Evolutionary conservation across 2,329 filamentous ascomycete species (phyloP).

Genomic region (Aspergillus puulaauensis): DNA sequence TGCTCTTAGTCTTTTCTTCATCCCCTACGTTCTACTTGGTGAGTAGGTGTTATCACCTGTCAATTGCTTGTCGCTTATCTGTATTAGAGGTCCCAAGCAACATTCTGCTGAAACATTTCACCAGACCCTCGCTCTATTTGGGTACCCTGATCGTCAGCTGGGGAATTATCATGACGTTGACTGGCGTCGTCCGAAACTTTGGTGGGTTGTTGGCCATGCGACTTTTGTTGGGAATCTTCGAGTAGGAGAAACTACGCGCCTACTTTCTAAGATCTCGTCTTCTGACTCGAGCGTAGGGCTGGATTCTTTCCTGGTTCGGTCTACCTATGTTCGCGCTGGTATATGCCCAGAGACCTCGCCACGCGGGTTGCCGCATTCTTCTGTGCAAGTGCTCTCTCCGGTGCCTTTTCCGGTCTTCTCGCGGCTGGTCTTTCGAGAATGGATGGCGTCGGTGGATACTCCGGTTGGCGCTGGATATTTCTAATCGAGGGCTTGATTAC

Average conservation of each 20-base stretch:
- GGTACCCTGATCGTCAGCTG: slow-evolving; percentile 34
- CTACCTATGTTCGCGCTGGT: not conserved
- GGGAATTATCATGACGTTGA: slow-evolving; percentile 52
- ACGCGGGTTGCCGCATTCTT: not conserved
- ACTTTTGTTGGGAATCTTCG: not conserved
- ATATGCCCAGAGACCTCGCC: not conserved
- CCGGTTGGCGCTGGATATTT: no score
- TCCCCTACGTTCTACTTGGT: slow-evolving; percentile 4
- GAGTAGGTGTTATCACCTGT: no score
- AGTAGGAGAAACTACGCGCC: not conserved
- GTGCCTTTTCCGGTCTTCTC: no score
- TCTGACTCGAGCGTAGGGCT: not conserved
- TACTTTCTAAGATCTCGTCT: no score
- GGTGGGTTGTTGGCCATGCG: slow-evolving; percentile 7
- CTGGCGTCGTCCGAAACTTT: slow-evolving; percentile 48
- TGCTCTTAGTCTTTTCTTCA: slow-evolving; percentile 15
- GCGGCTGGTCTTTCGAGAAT: no score
- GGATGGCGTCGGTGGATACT: no score
- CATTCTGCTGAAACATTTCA: slow-evolving; percentile 22
- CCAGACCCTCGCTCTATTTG: slow-evolving; percentile 27
- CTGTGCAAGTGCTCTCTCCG: not conserved
- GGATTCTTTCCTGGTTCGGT: not conserved
- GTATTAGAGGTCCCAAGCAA: slow-evolving; percentile 19
- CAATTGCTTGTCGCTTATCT: not conserved
- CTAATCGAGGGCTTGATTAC: no score